A percentile compares a stretch with the other conserved stretches of the same genome.
Evolutionary conservation across 1,284 basidiomycete genomes (phyloP).

Genomic region (Thelephora terrestris): DNA sequence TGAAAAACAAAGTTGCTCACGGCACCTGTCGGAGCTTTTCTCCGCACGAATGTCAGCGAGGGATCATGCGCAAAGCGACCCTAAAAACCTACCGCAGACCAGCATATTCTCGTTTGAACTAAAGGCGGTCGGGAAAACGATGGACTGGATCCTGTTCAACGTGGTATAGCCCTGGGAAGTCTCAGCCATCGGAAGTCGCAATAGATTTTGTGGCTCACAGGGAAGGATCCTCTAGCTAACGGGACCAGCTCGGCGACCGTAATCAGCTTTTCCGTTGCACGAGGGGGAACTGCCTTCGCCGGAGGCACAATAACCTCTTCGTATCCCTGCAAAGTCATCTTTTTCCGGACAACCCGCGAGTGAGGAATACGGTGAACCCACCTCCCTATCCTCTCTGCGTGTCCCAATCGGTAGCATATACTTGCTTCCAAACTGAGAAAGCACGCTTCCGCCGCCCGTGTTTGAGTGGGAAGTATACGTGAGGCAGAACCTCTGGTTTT

Average conservation of each 20-base stretch:
- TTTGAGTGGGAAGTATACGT: slow-evolving; percentile 73
- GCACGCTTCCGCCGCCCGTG: slow-evolving; percentile 48
- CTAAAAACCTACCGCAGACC: slow-evolving; percentile 69
- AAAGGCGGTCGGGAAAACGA: slow-evolving; percentile 92
- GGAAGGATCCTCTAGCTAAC: slow-evolving; percentile 81
- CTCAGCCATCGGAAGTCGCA: slow-evolving; percentile 2
- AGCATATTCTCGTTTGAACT: slow-evolving; percentile 94
- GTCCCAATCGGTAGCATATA: slow-evolving; percentile 85
- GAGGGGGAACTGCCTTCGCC: slow-evolving; percentile 70
- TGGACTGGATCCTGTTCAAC: slow-evolving; percentile 93
- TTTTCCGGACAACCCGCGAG: neutral
- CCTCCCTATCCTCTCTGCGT: slow-evolving; percentile 55
- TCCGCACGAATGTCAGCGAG: neutral
- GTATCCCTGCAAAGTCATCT: slow-evolving; percentile 34
- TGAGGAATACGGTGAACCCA: slow-evolving; percentile 20
- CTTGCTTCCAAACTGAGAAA: slow-evolving; percentile 68
- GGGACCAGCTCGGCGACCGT: slow-evolving; percentile 68
- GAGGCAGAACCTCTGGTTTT: slow-evolving; percentile 65
- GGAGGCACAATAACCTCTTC: slow-evolving; percentile 90
- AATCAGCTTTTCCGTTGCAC: slow-evolving; percentile 65
- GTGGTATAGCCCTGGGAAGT: slow-evolving; percentile 67
- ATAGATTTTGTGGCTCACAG: slow-evolving; percentile 32
- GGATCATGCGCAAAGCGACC: neutral
- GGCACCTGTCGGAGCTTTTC: slow-evolving; percentile 85
- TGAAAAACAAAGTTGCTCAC: slow-evolving; percentile 36